Base-by-base conservation (phyloP, 768 basidiomycete genomes). In the Pleurotus ostreatus region DNA sequence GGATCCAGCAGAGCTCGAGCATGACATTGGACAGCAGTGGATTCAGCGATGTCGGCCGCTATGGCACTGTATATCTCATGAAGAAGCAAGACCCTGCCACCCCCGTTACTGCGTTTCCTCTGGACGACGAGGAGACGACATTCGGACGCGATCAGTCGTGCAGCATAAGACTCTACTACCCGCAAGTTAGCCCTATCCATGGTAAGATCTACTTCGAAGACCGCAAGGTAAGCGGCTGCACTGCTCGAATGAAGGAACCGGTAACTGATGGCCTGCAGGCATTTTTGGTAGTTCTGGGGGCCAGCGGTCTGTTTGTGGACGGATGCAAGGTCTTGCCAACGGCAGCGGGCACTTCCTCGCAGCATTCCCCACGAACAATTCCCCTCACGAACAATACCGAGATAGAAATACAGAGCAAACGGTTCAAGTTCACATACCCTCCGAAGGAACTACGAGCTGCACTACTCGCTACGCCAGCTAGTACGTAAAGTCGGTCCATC, bases 351-450 rank as follows among this genome's bases (percentile, higher is more conserved):
- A 71, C 74, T 18, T 43, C 64, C n/a, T 57, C 57, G 6, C 55
- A 63, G 37, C 63, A 66, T 48, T 22, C 39, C 13, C 78, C 78
- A 22, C 78, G 77, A 1, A 87, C 79, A 1, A 74, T 89, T n/a
- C 82, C 87, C 4, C 71, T 91, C 15, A 73, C 74, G 8, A 88
- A 87, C 66, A 78, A 82, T 66, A 83, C 85, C 5, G 79, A 82
- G 37, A 76, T 90, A 43, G 84, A 85, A 59, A 84, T 90, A 12
- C 82, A 82, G 64, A 77, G 76, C 44, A 90, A 89, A 62, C 76
- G 80, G 5, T 91, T 91, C 66, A 71, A 74, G n/a, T 90, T 89
- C 66, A 75, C 75, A 4, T 90, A 90, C 63, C 89, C 88, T 1
- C 87, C 89, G 4, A 89, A 89, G 64, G 83, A 87, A 45, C 70